Percentiles rank a stretch among this genome's conserved stretches.
These are phyloP conservation scores for Adansonia gregorii DNA, from an alignment of 441 rosid genomes.

Conservation along the genomic window DNA sequence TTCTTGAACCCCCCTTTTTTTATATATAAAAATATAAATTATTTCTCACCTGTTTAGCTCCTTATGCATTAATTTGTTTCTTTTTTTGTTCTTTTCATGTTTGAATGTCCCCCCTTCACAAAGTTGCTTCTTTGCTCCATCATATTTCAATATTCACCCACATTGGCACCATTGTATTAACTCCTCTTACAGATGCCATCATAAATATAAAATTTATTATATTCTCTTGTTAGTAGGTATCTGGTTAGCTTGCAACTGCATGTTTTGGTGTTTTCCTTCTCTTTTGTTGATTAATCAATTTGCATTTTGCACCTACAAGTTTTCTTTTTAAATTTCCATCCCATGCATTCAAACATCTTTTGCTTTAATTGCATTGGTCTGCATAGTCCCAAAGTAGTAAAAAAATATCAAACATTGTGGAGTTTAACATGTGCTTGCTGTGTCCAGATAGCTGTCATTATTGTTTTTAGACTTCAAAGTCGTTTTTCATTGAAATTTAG, in stretches of 20 bases:
- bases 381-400: not conserved
- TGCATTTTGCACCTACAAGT: not conserved
- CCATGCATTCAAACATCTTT: not conserved
- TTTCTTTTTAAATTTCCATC: not conserved
- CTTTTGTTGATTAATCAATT: not conserved
- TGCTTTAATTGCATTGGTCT: not conserved
- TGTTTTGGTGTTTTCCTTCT: not conserved
- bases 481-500: not conserved
- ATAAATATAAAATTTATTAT: slow-evolving; percentile 1
- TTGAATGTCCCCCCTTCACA: not conserved
- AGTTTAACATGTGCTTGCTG: not conserved
- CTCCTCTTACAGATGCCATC: not conserved
- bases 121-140: not conserved
- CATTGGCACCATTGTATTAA: not conserved
- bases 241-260: not conserved
- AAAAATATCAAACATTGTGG: not conserved
- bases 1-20: slow-evolving; percentile 22
- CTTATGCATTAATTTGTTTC: slow-evolving; percentile 1
- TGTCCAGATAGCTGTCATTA: not conserved
- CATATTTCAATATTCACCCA: slow-evolving; percentile 11
- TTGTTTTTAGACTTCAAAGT: not conserved
- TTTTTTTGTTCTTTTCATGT: not conserved
- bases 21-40: not conserved
- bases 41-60: not conserved
- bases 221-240: slow-evolving; percentile 11